Evolutionary conservation across 805 yeast genomes (phyloP), one percentile per base, ranked within the genome.

Genomic region (Yamadazyma insecticola): DNA sequence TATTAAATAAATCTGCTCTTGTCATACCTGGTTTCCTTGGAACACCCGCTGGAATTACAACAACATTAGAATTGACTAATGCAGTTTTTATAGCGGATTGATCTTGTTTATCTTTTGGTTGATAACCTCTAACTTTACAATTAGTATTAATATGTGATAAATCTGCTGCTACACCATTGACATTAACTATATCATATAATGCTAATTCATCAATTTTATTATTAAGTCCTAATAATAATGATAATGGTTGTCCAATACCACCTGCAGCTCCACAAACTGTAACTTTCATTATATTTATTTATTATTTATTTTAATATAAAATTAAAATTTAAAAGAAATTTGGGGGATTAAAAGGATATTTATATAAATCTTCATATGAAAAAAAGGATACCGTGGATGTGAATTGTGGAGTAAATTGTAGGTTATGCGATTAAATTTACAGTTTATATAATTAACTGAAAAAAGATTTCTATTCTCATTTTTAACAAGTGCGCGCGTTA

Each of bases 11-110:
- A 43, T 66, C 72, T 19, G 68, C 70, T 40, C 72, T 51, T 24
- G 72, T 63, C 72, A 66, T 66, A 15, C 72, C 72, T 6, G 72
- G 72, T 42, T 66, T 66, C 45, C 72, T 59, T 15, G 72, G 72
- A 9, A 65, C 70, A 17, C 72, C 72, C 14, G 72, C 72, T 9
- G 72, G 72, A 30, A 66, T 66, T 12, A 66, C 49, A 25, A 66
- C 72, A 38, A 66, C 47, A 26, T 63, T 58, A 7, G 68, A 46
- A 6, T 56, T 63, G 32, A 40, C 53, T 45, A 66, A 54, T 6
- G 72, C 69, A 2, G 44, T 55, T 7, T 44, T 43, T 13, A 66
- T 49, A 10, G 70, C 65, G 11, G 52, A 38, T 15, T 50, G 53
- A 41, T 65, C 72, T 10, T 55, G 55, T 33, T 65, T 65, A 30